phyloP scores from a whole-genome alignment of 1,284 basidiomycete species.

The Irpex lacteus region DNA sequence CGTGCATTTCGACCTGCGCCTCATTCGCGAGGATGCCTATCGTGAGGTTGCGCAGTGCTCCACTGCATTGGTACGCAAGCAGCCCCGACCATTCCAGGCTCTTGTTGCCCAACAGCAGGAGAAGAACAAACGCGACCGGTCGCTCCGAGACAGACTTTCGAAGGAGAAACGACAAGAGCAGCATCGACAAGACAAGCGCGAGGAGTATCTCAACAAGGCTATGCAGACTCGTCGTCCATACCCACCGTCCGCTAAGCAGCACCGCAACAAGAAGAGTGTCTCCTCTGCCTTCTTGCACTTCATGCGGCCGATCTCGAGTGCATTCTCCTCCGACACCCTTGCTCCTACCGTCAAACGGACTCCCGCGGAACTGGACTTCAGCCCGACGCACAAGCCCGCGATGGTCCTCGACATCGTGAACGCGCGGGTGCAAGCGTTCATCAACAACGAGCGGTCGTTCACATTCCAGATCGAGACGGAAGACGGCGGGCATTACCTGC shows the following conservation, averaged over 20 bases:
- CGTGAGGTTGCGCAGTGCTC: conserved; percentile 53
- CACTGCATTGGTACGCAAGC: conserved; percentile 43
- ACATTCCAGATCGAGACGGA: conserved; percentile 81
- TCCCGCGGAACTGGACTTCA: conserved; percentile 71
- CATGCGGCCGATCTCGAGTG: conserved; percentile 84
- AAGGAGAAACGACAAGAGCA: conserved; percentile 76
- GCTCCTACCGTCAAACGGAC: conserved; percentile 49
- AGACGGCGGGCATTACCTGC: conserved; percentile 77
- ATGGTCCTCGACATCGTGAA: conserved; percentile 72
- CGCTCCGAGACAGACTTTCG: conserved; percentile 60
- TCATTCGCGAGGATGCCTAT: conserved; percentile 69
- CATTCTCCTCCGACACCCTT: conserved; percentile 63
- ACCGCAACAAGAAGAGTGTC: conserved; percentile 81
- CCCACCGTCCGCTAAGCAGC: conserved; percentile 56
- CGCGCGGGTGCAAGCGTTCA: conserved; percentile 62
- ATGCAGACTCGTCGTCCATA: conserved; percentile 52
- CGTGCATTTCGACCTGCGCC: conserved; percentile 63
- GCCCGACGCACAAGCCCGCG: conserved; percentile 64
- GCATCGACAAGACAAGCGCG: conserved; percentile 62
- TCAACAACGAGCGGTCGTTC: conserved; percentile 78
- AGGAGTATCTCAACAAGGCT: conserved; percentile 68
- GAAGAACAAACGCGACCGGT: conserved; percentile 74
- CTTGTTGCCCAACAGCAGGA: conserved; percentile 65
- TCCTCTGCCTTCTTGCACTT: conserved; percentile 75
- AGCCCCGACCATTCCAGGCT: conserved; percentile 65